phyloP scores from a whole-genome alignment of 345 rosid species.

The Citrus hindsii region DNA sequence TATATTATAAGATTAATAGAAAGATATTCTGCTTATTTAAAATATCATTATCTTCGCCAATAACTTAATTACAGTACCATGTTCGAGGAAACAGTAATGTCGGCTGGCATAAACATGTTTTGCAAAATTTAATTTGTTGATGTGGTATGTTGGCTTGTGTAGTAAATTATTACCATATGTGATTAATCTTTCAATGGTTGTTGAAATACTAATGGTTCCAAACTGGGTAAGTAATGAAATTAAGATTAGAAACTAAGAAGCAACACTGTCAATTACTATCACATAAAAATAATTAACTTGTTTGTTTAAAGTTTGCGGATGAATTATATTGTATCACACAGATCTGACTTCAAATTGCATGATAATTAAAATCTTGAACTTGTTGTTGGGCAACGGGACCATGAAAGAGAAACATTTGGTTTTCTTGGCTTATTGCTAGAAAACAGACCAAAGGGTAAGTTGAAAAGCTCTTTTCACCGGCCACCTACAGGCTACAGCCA shows the following conservation, averaged over 20 bases:
- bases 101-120: neutral
- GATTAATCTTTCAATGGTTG: neutral
- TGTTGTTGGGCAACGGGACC: constrained; percentile 16
- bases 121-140: neutral
- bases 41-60: neutral
- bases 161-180: neutral
- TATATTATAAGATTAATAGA: neutral
- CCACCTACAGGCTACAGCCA: constrained; percentile 29
- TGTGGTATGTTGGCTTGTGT: neutral
- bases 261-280: neutral
- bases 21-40: neutral
- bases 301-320: neutral
- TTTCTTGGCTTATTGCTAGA: constrained; percentile 25
- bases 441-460: constrained; percentile 43
- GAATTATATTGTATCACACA: neutral
- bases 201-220: neutral
- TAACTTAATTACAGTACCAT: neutral
- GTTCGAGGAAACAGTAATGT: neutral
- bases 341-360: neutral
- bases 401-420: constrained; percentile 22
- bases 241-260: neutral
- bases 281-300: neutral
- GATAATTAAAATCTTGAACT: neutral
- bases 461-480: constrained; percentile 59
- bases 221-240: neutral